These are phyloP conservation scores for Ceriops tagal DNA, from an alignment of 345 rosid genomes.

Conservation along the genomic window DNA sequence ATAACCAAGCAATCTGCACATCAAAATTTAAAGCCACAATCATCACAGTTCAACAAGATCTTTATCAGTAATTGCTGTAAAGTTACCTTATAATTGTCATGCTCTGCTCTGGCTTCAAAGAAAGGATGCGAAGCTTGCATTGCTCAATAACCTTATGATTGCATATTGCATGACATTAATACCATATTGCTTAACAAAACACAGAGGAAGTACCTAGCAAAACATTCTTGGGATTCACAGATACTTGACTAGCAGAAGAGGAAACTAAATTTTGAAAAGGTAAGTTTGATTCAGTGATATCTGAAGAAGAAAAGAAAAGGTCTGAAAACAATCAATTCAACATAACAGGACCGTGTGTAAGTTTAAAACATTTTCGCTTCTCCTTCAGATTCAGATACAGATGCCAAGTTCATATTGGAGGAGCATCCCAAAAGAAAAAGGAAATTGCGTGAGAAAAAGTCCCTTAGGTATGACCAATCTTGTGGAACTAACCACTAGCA, in stretches of 20 bases:
- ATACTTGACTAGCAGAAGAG: too few relatives aligned
- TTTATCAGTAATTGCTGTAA: not conserved
- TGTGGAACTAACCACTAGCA: too few relatives aligned
- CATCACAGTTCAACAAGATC: not conserved
- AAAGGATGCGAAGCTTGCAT: conserved; percentile 70
- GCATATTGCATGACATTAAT: conserved; percentile 1
- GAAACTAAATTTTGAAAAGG: too few relatives aligned
- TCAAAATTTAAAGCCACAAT: conserved; percentile 17
- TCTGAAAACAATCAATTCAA: not conserved
- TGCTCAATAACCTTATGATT: conserved; percentile 68
- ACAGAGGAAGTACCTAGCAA: not conserved
- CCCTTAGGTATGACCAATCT: too few relatives aligned
- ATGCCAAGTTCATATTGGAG: too few relatives aligned
- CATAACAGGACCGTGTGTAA: not conserved
- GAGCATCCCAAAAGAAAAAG: too few relatives aligned
- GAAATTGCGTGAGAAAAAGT: too few relatives aligned
- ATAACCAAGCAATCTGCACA: conserved; percentile 56
- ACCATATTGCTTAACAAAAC: not conserved
- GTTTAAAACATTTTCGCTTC: not conserved
- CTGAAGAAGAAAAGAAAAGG: not conserved
- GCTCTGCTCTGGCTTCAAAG: conserved; percentile 63
- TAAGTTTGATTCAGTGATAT: too few relatives aligned
- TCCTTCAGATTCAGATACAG: not conserved
- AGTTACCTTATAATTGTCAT: conserved; percentile 55
- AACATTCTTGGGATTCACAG: too few relatives aligned